Evolutionary conservation across 2,329 filamentous ascomycete species (phyloP), one percentile per base, ranked within the genome.

Genomic region (Gliomastix tumulicola): DNA sequence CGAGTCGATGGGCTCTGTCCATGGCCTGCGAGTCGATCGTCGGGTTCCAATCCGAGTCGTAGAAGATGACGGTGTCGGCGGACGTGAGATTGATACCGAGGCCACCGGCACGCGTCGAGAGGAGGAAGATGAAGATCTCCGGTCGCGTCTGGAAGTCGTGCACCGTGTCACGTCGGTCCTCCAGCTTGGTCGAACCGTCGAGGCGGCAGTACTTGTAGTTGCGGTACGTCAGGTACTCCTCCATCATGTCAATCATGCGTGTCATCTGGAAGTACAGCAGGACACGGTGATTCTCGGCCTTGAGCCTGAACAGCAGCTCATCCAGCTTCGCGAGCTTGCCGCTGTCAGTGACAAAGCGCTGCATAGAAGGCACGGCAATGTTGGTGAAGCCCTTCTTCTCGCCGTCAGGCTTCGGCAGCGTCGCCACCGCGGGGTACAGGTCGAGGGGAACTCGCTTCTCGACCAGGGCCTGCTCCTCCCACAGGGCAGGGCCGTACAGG

Each of bases 181-280:
- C 92, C 35, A 98, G 74, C 60, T 97, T 98, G 30, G 92, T 98
- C 15, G 88, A 95, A 55, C 92, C 92, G 53, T 98, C 92, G 31
- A 98, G 74, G 41, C 92, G 86, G 53, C 90, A 94, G 65, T 96
- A 98, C 62, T 94, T 96, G 80, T 95, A 97, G 65, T 97, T 96
- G 57, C 92, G 87, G 66, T 97, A 97, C 1, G 92, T 97, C 41
- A 98, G 71, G 51, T 97, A 98, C 63, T 98, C 92, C 60, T 98
- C 92, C 86, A 97, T 97, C 42, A 98, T 70, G 58, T 98, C 90
- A 55, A 98, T 97, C 92, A 98, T 98, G 55, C 87, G 85, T 5
- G 92, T 98, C 92, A 98, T 98, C 70, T 98, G 92, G 85, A 98
- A 98, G 72, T 98, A 98, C 16, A 98, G 70, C 37, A 98, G 71